Conservation (phyloP, 768 basidiomycete genomes). For the Kwoniella heveanensis region DNA sequence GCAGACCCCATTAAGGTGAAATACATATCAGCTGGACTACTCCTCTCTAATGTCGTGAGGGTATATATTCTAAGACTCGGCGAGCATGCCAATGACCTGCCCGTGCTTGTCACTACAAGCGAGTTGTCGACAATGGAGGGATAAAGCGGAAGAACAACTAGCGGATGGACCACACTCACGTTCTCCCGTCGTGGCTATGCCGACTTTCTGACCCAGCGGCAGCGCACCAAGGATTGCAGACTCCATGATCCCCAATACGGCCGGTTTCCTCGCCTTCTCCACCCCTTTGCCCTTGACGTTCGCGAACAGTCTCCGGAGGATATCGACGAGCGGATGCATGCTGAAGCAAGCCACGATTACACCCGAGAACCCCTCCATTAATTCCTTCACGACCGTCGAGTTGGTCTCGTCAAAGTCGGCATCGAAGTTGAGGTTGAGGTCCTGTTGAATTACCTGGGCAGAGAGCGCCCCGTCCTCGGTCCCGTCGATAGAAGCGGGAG, state of each 20-base stretch:
- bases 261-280: neutral
- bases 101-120: no score
- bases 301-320: neutral
- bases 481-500: slow-evolving; percentile 24
- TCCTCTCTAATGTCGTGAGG: no score
- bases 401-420: neutral
- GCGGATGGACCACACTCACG: slow-evolving; percentile 10
- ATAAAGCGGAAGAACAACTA: no score
- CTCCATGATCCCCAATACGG: slow-evolving; percentile 23
- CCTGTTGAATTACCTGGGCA: slow-evolving; percentile 8
- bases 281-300: neutral
- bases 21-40: no score
- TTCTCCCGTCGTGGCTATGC: slow-evolving; percentile 28
- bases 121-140: no score
- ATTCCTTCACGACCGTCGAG: no score
- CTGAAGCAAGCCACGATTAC: slow-evolving; percentile 26
- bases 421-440: slow-evolving; percentile 13
- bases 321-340: slow-evolving; percentile 19
- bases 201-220: slow-evolving; percentile 16
- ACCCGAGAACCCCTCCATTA: slow-evolving; percentile 8
- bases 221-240: slow-evolving; percentile 12
- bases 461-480: slow-evolving; percentile 25
- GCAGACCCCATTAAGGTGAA: neutral
- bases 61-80: no score
- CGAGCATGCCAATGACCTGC: no score